These are phyloP conservation scores for Hypoxylon intermedium DNA, from an alignment of 495 filamentous ascomycete species.

Conservation along the genomic window DNA sequence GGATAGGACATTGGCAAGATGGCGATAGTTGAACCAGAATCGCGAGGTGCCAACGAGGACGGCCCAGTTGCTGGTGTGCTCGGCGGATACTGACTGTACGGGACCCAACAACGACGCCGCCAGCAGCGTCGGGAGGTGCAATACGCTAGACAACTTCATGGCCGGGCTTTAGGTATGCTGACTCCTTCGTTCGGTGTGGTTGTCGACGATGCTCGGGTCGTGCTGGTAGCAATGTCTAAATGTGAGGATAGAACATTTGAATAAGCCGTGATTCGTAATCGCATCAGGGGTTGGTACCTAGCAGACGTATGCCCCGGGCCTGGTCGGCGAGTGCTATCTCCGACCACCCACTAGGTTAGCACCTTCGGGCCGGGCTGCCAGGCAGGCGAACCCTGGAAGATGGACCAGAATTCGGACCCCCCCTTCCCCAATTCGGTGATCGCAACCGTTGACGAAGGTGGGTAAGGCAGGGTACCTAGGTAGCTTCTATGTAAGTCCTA, in stretches of 20 bases:
- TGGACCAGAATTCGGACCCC: not conserved
- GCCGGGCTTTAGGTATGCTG: not conserved
- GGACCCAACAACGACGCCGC: conserved; percentile 53
- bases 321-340: conserved; percentile 4
- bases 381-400: not conserved
- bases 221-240: too few species aligned
- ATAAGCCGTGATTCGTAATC: too few species aligned
- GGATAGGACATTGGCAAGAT: conserved; percentile 96
- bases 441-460: too few species aligned
- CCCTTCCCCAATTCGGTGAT: too few species aligned
- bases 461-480: too few species aligned
- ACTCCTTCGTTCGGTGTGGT: not conserved
- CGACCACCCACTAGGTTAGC: conserved; percentile 6
- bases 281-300: too few species aligned
- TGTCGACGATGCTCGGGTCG: too few species aligned
- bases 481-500: too few species aligned
- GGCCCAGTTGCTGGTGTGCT: conserved; percentile 98
- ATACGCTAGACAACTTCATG: conserved; percentile 50
- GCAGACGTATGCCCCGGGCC: too few species aligned
- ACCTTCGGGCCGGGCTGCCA: conserved; percentile 16
- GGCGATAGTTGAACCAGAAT: conserved; percentile 99
- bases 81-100: conserved; percentile 57
- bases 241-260: too few species aligned
- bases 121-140: conserved; percentile 52
- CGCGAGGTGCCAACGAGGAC: conserved; percentile 97